Evolutionary conservation across 2,329 filamentous ascomycete genomes (phyloP), one percentile per base, ranked within the genome.

Genomic region (Lachnellula occidentalis): DNA sequence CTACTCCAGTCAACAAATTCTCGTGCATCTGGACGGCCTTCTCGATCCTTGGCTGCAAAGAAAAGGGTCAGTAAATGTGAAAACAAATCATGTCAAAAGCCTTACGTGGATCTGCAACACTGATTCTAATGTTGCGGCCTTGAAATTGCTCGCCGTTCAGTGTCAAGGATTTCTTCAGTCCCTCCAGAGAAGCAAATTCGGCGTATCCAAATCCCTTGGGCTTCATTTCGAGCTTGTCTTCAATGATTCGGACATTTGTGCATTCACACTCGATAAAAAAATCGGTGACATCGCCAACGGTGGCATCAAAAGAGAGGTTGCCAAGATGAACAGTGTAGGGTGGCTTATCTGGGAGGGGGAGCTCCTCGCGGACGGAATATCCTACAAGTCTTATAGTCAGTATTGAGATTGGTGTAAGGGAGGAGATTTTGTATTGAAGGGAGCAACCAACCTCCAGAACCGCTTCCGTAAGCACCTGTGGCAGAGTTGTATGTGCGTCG

Each of bases 161-260:
- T 56, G 85, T 83, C 61, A 99, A 81, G 54, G 94, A 94, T 74
- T 91, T 87, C 78, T 95, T 95, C 67, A 99, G 78, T 56, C 92
- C 92, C 48, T 97, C 92, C 45, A 94, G 76, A 50, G 84, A 86
- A 62, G 80, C 84, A 68, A 99, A 99, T 73, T 99, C 94, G 62
- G 95, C 92, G 71, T 99, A 99, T 58, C 92, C 94, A 67, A 99
- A 99, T 48, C 94, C 94, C 78, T 99, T 99, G 62, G 94, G 94
- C 69, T 92, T 91, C 73, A 87, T 85, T 70, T 94, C 88, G 71
- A 96, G 80, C 70, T 92, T 94, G 74, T 99, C 95, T 76, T 96
- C 92, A 61, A 99, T 95, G 66, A 99, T 91, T 67, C 94, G 89
- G 62, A 99, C 90, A 70, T 85, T 96, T 62, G 88, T 88, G 65